Base-by-base conservation (phyloP, 768 basidiomycete genomes). In the Epithele typhae region DNA sequence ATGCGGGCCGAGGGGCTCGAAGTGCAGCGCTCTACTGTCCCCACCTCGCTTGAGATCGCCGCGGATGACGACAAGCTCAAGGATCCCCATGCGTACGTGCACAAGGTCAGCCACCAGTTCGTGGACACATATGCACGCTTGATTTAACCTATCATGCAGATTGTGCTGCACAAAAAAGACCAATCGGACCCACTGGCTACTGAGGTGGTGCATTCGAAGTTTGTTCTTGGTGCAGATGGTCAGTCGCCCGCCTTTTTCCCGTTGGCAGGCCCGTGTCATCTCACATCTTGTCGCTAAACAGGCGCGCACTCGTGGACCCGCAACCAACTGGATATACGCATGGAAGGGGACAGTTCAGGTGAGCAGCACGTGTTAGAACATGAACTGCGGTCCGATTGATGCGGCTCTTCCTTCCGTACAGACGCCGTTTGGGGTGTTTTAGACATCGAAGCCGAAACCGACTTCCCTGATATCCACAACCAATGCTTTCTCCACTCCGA, bases 291-390 rank as follows among this genome's bases (percentile, higher is more conserved):
- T 30, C 27, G 27, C 27, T 7, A 7, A 8, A 17, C 30, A 86
- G 84, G 86, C 7, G 87, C 87, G 0, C 87, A 89, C 64, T 90
- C 86, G 10, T 90, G 87, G 86, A 85, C 91, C 15, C 77, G 89
- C 25, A 88, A 87, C 49, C 46, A 64, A 0, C 68, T 87, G 11
- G 70, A 72, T 8, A 82, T 91, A 45, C 57, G 66, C 3, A 85
- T 91, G 86, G 79, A 88, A 48, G 90, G 89, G 5, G 86, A 90
- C 60, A 81, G 86, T 49, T 72, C 71, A 8, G 82, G 27, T 30
- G 14, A 30, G 7, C 27, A 30, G 27, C 27, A 7, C 7, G 14
- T 14, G 7, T 30, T 14, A 7, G 8, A 7, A 14, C 14, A 7
- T 30, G 8, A 30, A 14, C 27, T 7, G 14, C 27, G 27, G 14